Evolutionary conservation across 2,329 filamentous ascomycete species (phyloP).

Genomic region (Penicillium freii): DNA sequence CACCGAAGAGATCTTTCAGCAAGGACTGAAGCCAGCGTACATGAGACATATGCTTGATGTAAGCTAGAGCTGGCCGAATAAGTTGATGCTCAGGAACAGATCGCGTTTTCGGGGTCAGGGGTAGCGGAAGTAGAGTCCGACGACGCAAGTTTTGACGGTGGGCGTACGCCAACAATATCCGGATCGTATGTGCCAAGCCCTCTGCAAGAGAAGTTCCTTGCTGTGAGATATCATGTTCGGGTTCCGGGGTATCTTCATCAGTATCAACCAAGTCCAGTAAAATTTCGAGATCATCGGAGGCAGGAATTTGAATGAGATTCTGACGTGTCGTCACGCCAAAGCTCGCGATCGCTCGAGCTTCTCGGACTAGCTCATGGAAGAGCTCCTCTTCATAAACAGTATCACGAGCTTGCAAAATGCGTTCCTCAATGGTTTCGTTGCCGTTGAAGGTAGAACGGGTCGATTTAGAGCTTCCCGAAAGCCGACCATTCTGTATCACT

Average conservation of each 20-base stretch:
- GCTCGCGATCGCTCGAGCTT: conserved; percentile 70
- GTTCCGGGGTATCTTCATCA: conserved; percentile 38
- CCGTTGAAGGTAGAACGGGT: conserved; percentile 15
- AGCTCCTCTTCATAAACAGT: conserved; percentile 67
- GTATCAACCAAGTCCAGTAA: conserved; percentile 66
- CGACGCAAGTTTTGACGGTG: conserved; percentile 69
- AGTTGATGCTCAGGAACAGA: conserved; percentile 55
- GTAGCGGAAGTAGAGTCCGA: conserved; percentile 63
- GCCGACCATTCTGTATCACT: conserved; percentile 56
- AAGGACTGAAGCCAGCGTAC: conserved; percentile 36
- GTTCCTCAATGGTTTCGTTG: conserved; percentile 35
- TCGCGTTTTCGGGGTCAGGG: conserved; percentile 52
- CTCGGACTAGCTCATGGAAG: conserved; percentile 83
- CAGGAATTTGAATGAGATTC: conserved; percentile 55
- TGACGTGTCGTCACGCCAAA: conserved; percentile 67
- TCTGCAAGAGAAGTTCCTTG: conserved; percentile 56
- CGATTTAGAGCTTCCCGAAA: conserved; percentile 55
- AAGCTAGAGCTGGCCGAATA: conserved; percentile 57
- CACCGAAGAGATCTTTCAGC: conserved; percentile 31
- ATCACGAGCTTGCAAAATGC: conserved; percentile 46
- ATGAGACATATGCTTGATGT: conserved; percentile 51
- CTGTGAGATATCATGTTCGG: conserved; percentile 27
- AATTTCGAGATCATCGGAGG: conserved; percentile 57
- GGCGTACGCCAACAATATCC: conserved; percentile 73
- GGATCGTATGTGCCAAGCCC: conserved; percentile 63